A percentile compares a stretch with the other conserved stretches of the same genome.
Evolutionary conservation across 192 early-diverging fungal species (phyloP).

Genomic region (Gaertneriomyces sp.): DNA sequence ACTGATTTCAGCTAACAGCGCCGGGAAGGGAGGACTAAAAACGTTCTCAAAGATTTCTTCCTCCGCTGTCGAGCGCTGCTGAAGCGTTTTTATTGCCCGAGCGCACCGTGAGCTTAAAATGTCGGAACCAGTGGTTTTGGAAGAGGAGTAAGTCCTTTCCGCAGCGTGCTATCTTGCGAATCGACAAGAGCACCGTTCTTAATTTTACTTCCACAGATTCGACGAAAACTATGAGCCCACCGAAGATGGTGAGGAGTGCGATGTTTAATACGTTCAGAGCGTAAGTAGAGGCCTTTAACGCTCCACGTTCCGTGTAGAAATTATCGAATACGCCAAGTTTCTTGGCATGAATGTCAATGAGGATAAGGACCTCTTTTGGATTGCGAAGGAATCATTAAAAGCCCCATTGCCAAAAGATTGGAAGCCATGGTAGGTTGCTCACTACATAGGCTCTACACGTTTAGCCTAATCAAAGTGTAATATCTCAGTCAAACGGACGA

Average conservation of each 20-base stretch:
- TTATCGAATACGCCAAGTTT: constrained; percentile 61
- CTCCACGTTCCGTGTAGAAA: constrained; percentile 34
- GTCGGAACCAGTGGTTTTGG: constrained; percentile 26
- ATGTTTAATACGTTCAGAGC: neutral
- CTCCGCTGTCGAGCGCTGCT: too few relatives aligned
- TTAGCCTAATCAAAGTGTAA: neutral
- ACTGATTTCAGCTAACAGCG: too few relatives aligned
- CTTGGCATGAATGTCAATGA: constrained; percentile 56
- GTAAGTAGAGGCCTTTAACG: neutral
- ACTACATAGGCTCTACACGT: neutral
- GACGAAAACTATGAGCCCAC: constrained; percentile 65
- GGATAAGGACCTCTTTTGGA: constrained; percentile 58
- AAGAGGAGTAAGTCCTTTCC: constrained; percentile 39
- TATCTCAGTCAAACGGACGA: constrained; percentile 57
- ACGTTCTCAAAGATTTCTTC: too few relatives aligned
- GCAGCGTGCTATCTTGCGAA: neutral
- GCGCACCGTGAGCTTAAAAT: neutral
- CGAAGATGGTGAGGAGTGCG: constrained; percentile 39
- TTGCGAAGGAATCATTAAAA: constrained; percentile 58
- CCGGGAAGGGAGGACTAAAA: too few relatives aligned
- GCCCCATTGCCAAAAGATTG: constrained; percentile 59
- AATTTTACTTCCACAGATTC: constrained; percentile 32
- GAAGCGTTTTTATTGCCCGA: too few relatives aligned
- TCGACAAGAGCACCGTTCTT: neutral
- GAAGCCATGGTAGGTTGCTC: constrained; percentile 54